Conservation (phyloP, 345 rosid genomes). For the Brassica nigra region DNA sequence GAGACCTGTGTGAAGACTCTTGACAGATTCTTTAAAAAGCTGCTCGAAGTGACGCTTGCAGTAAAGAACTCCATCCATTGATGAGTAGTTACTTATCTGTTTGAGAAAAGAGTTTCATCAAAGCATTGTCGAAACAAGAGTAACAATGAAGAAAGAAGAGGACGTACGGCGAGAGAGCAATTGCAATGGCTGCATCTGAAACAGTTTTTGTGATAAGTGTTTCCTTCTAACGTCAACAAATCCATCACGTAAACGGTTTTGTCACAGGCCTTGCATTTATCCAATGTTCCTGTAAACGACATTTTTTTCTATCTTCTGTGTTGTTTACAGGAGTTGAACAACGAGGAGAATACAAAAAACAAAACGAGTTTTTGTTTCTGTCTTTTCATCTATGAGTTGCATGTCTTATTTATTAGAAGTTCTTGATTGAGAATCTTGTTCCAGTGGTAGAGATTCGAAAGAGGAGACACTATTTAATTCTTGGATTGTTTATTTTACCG, state of each 20-base stretch:
- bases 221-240: slow-evolving; percentile 81
- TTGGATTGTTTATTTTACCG: slow-evolving; percentile 18
- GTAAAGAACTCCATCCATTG: slow-evolving; percentile 96
- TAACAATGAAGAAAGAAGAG: neutral
- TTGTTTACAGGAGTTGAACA: slow-evolving; percentile 21
- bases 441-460: slow-evolving; percentile 36
- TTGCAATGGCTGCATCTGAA: slow-evolving; percentile 97
- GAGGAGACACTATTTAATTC: slow-evolving; percentile 10
- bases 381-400: neutral
- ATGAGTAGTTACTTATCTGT: slow-evolving; percentile 95
- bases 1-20: slow-evolving; percentile 53
- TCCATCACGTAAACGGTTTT: slow-evolving; percentile 93
- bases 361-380: neutral
- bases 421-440: slow-evolving; percentile 24
- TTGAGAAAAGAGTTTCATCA: neutral
- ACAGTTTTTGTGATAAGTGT: slow-evolving; percentile 85
- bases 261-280: slow-evolving; percentile 97
- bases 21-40: slow-evolving; percentile 96
- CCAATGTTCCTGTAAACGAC: slow-evolving; percentile 96
- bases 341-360: slow-evolving; percentile 29
- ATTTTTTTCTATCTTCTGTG: slow-evolving; percentile 33
- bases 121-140: slow-evolving; percentile 15
- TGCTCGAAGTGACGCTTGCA: slow-evolving; percentile 96
- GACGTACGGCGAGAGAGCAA: slow-evolving; percentile 74
- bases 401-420: slow-evolving; percentile 19